Base-by-base conservation (phyloP, 2,329 filamentous ascomycete genomes). In the Penicillium sp. region DNA sequence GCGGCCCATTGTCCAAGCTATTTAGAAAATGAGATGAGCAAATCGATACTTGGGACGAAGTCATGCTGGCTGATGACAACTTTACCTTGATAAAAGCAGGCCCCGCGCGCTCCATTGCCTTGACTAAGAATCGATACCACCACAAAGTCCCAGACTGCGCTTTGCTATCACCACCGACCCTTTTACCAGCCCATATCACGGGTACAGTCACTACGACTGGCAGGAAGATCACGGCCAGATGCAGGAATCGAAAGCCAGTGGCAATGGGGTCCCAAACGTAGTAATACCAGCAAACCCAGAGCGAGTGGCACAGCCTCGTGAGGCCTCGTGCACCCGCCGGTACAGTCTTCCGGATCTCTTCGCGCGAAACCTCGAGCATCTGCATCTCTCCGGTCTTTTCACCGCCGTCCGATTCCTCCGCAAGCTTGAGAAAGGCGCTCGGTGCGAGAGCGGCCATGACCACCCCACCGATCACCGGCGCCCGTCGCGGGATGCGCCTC, bases 1-100 rank as follows among this genome's bases (percentile, higher is more conserved):
- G 94, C 94, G 16, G 94, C 94, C 94, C 94, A 99, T 85, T 99
- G 94, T 15, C 94, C 94, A 49, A 99, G 84, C 85, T 92, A 63
- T 52, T 5, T 41, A 1, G 18, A n/a, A 26, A 9, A 46, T 36
- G 3, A 9, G 28, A 43, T 51, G 7, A 51, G 49, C 28, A n/a
- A 29, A 15, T 28, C 12, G 18, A 16, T 21, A 18, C 9, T 26
- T 16, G 36, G 23, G 33, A 13, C 4, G 28, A 45, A 33, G n/a
- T 3, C 3, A 7, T 26, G 24, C 24, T n/a, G 21, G 15, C 10
- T 26, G 28, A 21, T 16, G 24, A 41, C 23, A n/a, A 26, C 39
- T 56, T 29, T 74, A 90, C 88, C 82, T 99, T 99, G 76, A 99
- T 99, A 68, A 99, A 99, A 0, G 94, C 91, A 42, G 94, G 92